phyloP scores from a whole-genome alignment of 805 yeast species.

The Kodamaea kakaduensis region DNA sequence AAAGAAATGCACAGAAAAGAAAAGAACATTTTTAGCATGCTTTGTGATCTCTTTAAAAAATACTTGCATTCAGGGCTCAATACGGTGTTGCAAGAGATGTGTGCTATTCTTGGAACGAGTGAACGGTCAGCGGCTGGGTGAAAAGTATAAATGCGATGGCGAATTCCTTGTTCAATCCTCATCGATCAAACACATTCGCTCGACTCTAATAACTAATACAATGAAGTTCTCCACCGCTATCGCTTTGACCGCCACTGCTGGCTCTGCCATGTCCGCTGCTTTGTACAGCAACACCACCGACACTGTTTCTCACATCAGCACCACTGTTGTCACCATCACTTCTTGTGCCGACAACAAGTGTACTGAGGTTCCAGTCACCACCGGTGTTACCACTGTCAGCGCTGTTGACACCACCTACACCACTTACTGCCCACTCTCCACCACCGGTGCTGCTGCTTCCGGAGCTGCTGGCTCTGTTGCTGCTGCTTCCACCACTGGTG shows the following conservation, averaged over 20 bases:
- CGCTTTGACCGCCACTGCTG: conserved; percentile 9
- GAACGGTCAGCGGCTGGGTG: not conserved
- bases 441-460: conserved; percentile 18
- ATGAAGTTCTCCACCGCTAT: conserved; percentile 28
- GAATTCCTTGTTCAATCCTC: conserved; percentile 1
- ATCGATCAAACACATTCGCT: conserved; percentile 4
- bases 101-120: conserved; percentile 1
- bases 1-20: too few relatives aligned
- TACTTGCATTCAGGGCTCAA: not conserved
- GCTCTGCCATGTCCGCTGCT: conserved; percentile 9
- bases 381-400: conserved; percentile 24
- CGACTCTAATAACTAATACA: conserved; percentile 9
- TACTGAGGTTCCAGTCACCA: conserved; percentile 18
- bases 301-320: conserved; percentile 13
- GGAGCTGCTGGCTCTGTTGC: too few relatives aligned
- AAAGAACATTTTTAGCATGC: not conserved
- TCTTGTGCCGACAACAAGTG: conserved; percentile 27
- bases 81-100: not conserved
- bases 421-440: conserved; percentile 21
- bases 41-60: not conserved
- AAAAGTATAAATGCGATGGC: conserved; percentile 4
- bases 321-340: conserved; percentile 27
- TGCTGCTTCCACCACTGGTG: conserved; percentile 17
- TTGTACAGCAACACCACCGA: conserved; percentile 17
- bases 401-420: conserved; percentile 18